Base-by-base conservation (phyloP, 2,329 filamentous ascomycete genomes). In the Davidsoniella virescens region DNA sequence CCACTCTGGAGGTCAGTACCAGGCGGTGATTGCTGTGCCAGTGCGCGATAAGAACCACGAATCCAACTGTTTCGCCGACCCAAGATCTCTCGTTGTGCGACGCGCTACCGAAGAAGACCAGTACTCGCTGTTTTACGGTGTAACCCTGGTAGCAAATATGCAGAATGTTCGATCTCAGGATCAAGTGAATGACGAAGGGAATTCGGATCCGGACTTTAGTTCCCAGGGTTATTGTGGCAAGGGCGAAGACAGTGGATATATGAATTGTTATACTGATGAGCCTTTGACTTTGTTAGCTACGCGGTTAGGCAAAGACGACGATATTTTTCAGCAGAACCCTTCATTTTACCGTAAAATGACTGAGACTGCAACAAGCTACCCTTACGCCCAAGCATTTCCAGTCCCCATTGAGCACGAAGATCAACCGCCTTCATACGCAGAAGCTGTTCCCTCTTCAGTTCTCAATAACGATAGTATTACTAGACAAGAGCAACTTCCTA, bases 361-460 rank as follows among this genome's bases (percentile, higher is more conserved):
- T 10, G 44, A 50, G 18, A 29, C 39, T 16, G 36, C 39, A n/a
- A 37, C 51, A 40, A 17, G n/a, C 29, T 53, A 53, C 23, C 47
- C 47, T 16, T 53, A 53, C 47, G 42, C 47, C 40, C 51, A 53
- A 23, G 47, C 50, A 17, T 53, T 50, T 23, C 33, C 47, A 29
- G 47, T 53, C 14, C 47, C 51, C 25, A 37, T 52, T 49, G 50
- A 52, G 45, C 47, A 53, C 47, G 48, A 53, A 44, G 51, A 53
- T 53, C 51, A 53, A 43, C 51, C 51, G 44, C 51, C 51, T 47
- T 44, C 51, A 36, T 53, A 53, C 51, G 47, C 51, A 26, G 51
- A 53, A 42, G 48, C 47, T 25, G 51, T 50, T 25, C 51, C 51
- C 39, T 53, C 43, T 47, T 47, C 47, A 36, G 43, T 53, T 37